Conservation (phyloP, 78 protist species). For the Corallochytrium limacisporum region DNA sequence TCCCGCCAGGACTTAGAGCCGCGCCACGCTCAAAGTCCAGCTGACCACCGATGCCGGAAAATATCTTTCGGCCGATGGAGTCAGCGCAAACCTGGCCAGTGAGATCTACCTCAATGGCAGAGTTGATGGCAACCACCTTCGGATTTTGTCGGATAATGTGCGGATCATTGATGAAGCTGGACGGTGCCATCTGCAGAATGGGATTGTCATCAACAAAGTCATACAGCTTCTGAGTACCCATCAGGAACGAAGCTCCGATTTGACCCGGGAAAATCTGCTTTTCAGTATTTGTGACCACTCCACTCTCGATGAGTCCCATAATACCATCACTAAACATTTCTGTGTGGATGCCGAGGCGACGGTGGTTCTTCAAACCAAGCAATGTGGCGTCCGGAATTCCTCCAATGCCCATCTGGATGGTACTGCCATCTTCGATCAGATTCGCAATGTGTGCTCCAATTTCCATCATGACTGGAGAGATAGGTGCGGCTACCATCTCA, state of each 20-base stretch:
- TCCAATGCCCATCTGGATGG: constrained; percentile 41
- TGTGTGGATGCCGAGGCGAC: constrained; percentile 44
- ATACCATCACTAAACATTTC: constrained; percentile 30
- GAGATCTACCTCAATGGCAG: constrained; percentile 32
- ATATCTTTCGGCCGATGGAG: constrained; percentile 7
- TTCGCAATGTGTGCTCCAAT: constrained; percentile 14
- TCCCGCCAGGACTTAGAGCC: constrained; percentile 10
- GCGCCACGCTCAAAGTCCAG: constrained; percentile 34
- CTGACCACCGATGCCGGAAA: constrained; percentile 44
- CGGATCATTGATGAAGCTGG: constrained; percentile 1
- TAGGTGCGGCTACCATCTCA: not conserved
- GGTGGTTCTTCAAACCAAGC: not conserved
- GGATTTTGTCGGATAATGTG: constrained; percentile 6
- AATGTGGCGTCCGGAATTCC: constrained; percentile 25
- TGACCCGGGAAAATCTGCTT: not conserved
- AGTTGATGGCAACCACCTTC: constrained; percentile 22
- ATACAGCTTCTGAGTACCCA: constrained; percentile 19
- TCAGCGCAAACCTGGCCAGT: constrained; percentile 40
- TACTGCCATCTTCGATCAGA: constrained; percentile 15
- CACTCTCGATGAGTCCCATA: constrained; percentile 3
- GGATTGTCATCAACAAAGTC: constrained; percentile 25
- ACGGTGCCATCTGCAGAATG: too few relatives aligned
- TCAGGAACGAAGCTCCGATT: not conserved
- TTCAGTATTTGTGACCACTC: constrained; percentile 11
- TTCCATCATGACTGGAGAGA: not conserved